Evolutionary conservation across 768 basidiomycete genomes (phyloP).

Genomic region (Floccularia luteovirens): DNA sequence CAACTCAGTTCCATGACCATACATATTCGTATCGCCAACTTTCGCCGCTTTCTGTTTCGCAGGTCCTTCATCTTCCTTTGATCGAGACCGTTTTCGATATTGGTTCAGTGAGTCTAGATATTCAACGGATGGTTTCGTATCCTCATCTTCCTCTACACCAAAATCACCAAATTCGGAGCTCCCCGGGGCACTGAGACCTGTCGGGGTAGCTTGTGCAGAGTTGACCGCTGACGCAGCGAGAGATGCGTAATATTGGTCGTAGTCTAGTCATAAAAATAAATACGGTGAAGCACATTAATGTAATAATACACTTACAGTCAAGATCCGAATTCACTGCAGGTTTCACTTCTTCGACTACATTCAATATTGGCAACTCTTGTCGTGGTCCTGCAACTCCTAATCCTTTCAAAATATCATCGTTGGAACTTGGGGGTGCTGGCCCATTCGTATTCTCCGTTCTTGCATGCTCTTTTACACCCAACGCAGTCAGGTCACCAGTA

Average conservation of each 20-base stretch:
- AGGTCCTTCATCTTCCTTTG: conserved; percentile 47
- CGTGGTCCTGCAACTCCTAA: conserved; percentile 41
- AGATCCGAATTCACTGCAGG: conserved; percentile 47
- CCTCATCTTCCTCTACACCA: conserved; percentile 37
- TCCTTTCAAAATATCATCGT: conserved; percentile 69
- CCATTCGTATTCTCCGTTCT: conserved; percentile 30
- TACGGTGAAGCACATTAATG: not conserved
- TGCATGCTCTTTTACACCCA: conserved; percentile 72
- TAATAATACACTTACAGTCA: conserved; percentile 46
- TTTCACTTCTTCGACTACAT: conserved; percentile 21
- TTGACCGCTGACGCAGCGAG: conserved; percentile 54
- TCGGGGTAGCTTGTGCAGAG: conserved; percentile 53
- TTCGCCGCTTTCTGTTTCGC: conserved; percentile 32
- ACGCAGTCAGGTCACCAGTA: conserved; percentile 82
- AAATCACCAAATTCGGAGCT: conserved; percentile 46
- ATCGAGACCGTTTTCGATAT: conserved; percentile 68
- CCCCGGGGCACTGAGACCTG: conserved; percentile 35
- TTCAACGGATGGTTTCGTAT: conserved; percentile 57
- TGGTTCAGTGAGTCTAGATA: conserved; percentile 66
- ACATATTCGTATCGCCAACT: conserved; percentile 17
- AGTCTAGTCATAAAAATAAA: conserved; percentile 35
- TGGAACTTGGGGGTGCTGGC: conserved; percentile 25
- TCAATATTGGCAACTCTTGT: conserved; percentile 4
- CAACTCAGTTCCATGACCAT: too few relatives aligned
- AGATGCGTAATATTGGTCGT: conserved; percentile 78